These are phyloP conservation scores for Datura wrightii DNA, from an alignment of 257 asterid genomes.

Conservation along the genomic window DNA sequence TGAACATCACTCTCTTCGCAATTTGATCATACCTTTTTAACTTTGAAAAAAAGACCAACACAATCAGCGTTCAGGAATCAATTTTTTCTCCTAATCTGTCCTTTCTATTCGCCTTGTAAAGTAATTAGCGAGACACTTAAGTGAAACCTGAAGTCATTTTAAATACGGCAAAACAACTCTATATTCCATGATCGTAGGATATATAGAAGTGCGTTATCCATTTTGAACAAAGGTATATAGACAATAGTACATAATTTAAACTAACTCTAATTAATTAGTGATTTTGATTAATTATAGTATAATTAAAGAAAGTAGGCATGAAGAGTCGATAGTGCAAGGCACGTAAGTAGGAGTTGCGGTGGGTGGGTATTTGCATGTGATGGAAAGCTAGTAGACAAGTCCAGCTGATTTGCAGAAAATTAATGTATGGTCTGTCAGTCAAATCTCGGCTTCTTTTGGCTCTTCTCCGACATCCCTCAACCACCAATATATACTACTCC, in stretches of 20 bases:
- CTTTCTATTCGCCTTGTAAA: background rate
- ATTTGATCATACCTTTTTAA: no score
- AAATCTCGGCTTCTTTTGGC: constrained; percentile 26
- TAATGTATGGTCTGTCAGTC: background rate
- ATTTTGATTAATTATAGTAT: no score
- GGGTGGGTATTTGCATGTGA: constrained; percentile 38
- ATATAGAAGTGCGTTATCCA: no score
- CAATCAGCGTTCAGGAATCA: background rate
- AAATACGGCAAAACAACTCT: background rate
- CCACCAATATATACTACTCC: constrained; percentile 21
- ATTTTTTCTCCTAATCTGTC: background rate
- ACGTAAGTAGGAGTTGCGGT: constrained; percentile 39
- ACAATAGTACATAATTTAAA: no score
- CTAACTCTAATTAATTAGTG: no score
- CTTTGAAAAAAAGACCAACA: no score
- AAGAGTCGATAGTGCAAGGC: constrained; percentile 26
- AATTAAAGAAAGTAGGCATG: no score
- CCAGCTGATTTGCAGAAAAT: background rate
- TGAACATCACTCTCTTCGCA: no score
- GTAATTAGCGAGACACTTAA: background rate
- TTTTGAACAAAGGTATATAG: no score
- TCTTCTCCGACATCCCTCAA: constrained; percentile 55
- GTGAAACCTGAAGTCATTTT: background rate
- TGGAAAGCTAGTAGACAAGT: background rate
- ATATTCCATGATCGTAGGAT: no score